Base-by-base conservation (phyloP, 2,329 filamentous ascomycete genomes). In the Bipolaris cookei region DNA sequence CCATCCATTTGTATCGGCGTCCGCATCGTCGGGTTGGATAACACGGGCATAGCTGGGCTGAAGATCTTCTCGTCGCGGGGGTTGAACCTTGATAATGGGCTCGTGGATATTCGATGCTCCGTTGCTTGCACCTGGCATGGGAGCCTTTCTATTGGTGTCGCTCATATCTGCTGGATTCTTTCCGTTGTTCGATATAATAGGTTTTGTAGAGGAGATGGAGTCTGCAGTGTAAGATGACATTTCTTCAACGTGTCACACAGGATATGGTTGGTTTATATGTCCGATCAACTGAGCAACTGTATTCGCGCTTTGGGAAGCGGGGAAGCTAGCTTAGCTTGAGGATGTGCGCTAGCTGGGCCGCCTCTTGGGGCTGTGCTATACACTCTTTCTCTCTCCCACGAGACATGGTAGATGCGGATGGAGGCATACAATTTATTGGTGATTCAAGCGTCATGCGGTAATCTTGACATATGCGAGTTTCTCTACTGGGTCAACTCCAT, bases 31-130 rank as follows among this genome's bases (percentile, higher is more conserved):
- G 25, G 84, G 82, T 65, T 85, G 82, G 63, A 90, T 82, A 45
- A 82, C 80, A 61, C 87, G 83, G 6, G 91, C 92, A 76, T 95
- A 95, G 72, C 85, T 90, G 55, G 88, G 88, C 79, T 97, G 92
- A 10, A 98, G 83, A 72, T 97, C 94, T 66, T 92, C 90, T 68
- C 88, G 84, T 58, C 87, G 86, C 14, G 94, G 91, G 20, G 91
- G 93, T 72, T 93, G 85, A 45, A 97, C 92, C 54, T 82, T 81
- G 64, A 83, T 73, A 48, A 82, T 67, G 8, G 75, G 73, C 11
- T 74, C 74, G 14, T 67, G 60, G 13, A 41, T 2, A 39, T 53
- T 60, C 23, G 49, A 43, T 18, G 61, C 30, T 13, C 62, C 56
- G 16, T 48, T 43, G 23, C 38, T 54, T 13, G 55, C 53, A n/a